Base-by-base conservation (phyloP, 2,329 filamentous ascomycete genomes). In the Phyllosticta citrichinensis region DNA sequence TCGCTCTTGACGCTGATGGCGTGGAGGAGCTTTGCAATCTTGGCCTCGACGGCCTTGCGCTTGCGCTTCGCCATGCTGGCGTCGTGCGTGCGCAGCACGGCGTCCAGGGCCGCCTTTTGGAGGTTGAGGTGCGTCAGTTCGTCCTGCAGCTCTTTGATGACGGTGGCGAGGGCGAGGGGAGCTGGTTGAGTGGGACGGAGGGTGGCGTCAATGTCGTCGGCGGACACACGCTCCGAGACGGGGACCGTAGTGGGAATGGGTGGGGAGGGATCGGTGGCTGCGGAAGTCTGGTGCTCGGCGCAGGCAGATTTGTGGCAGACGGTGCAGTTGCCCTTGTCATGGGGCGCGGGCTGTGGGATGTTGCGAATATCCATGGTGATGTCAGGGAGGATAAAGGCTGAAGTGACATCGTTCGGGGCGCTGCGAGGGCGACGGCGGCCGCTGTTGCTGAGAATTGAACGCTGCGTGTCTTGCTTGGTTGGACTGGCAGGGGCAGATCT, bases 101-200 rank as follows among this genome's bases (percentile, higher is more conserved):
- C 67, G 53, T 94, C 87, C 61, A 85, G 83, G 22, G 77, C 77
- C 0, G 81, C 77, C n/a, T 91, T 81, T 67, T 87, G 81, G 65
- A 87, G 80, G 73, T 89, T 87, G 58, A 95, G 75, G 70, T 95
- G 89, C 12, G 81, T 80, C 53, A 92, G 81, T 72, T 96, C 91
- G 70, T 95, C 90, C 66, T 89, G 81, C 3, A 95, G 77, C 8
- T 85, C 82, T 74, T 95, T 94, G 71, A 96, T 86, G 22, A 96
- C 88, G n/a, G 86, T 83, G 8, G 88, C 87, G 24, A 96, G 82
- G 10, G 91, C 90, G 52, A 86, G 75, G 4, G 82, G 84, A 0
- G 90, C 90, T 1, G 84, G 77, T 68, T 89, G 86, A 1, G 86
- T 68, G 2, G 79, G 84, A 0, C 84, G 82, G 55, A 86, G 70